Percentiles rank a stretch among this genome's conserved stretches.
Conservation (phyloP, 2,329 filamentous ascomycete genomes). For the Alternaria sp. region DNA sequence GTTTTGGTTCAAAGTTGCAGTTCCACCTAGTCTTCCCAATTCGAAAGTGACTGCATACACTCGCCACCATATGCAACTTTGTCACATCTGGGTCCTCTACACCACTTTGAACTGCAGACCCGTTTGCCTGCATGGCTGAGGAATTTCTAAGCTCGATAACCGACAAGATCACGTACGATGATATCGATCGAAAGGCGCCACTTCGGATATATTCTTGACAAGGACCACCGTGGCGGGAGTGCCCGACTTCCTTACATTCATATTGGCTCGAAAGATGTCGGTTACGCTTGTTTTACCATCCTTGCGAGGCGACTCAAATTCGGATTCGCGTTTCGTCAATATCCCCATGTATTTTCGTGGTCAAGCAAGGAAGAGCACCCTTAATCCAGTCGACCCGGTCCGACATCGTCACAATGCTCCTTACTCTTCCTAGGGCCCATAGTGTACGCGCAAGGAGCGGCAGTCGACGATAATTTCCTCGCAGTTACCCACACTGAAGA, state of each 20-base stretch:
- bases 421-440: not conserved
- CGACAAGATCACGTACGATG: slow-evolving; percentile 4
- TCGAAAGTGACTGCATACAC: slow-evolving; percentile 6
- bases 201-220: slow-evolving; percentile 6
- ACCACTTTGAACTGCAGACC: not conserved
- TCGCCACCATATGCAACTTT: not conserved
- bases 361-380: not conserved
- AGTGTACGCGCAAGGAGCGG: not conserved
- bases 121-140: not conserved
- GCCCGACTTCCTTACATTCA: slow-evolving; percentile 2
- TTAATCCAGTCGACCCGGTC: not conserved
- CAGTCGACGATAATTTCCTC: not conserved
- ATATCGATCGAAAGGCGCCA: slow-evolving; percentile 1
- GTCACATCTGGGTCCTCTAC: not conserved
- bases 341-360: not conserved
- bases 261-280: not conserved
- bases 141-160: not conserved
- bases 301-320: not conserved
- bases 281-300: slow-evolving; percentile 2
- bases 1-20: not conserved
- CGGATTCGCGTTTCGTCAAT: slow-evolving; percentile 1
- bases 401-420: not conserved
- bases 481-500: not conserved
- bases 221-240: slow-evolving; percentile 12
- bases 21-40: slow-evolving; percentile 5